phyloP scores from a whole-genome alignment of 345 rosid genomes.

The Aurinia saxatilis region DNA sequence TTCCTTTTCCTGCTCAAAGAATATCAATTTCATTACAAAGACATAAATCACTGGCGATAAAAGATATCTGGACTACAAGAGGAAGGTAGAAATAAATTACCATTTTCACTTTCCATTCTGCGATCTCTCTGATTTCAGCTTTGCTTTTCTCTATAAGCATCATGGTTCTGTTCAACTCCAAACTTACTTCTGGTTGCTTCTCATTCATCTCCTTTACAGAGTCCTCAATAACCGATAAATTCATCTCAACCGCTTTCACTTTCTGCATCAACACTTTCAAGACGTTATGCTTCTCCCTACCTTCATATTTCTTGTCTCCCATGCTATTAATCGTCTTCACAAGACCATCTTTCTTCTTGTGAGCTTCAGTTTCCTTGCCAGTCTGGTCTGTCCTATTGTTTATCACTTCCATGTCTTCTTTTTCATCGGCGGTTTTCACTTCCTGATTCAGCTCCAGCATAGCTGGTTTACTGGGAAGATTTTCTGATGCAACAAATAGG shows the following conservation, averaged over 20 bases:
- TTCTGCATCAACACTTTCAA: constrained; percentile 91
- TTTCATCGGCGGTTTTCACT: constrained; percentile 17
- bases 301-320: constrained; percentile 55
- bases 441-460: constrained; percentile 28
- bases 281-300: constrained; percentile 60
- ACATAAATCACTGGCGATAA: not conserved
- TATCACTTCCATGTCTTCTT: constrained; percentile 8
- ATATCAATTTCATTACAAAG: not conserved
- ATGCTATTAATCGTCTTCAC: constrained; percentile 25
- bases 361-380: constrained; percentile 32
- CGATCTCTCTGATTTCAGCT: constrained; percentile 47
- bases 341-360: constrained; percentile 24
- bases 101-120: constrained; percentile 55
- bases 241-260: constrained; percentile 68
- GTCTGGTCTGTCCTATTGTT: constrained; percentile 29
- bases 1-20: constrained; percentile 45
- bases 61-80: not conserved
- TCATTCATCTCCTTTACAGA: constrained; percentile 55
- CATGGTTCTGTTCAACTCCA: constrained; percentile 48
- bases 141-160: constrained; percentile 45
- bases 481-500: constrained; percentile 50
- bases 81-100: constrained; percentile 25
- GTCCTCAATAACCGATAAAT: constrained; percentile 65
- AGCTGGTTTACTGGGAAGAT: constrained; percentile 32
- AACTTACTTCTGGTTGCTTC: constrained; percentile 53